Evolutionary conservation across 2,329 filamentous ascomycete species (phyloP).

Genomic region (Xylariaceae sp.): DNA sequence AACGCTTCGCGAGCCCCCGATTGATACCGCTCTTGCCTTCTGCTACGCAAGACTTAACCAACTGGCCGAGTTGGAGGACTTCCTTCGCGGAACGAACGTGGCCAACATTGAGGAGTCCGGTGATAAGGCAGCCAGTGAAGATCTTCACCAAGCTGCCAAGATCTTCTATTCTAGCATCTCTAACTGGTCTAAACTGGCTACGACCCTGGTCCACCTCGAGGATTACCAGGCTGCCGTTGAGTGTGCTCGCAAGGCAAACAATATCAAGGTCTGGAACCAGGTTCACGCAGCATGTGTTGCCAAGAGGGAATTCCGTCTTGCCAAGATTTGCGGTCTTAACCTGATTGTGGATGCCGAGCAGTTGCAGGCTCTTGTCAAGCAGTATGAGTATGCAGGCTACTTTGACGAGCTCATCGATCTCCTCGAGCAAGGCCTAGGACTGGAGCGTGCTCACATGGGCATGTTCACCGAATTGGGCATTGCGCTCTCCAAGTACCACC

Average conservation of each 20-base stretch:
- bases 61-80: conserved; percentile 90
- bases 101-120: conserved; percentile 94
- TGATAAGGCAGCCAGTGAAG: conserved; percentile 96
- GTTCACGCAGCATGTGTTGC: conserved; percentile 93
- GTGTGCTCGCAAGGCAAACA: conserved; percentile 97
- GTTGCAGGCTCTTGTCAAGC: conserved; percentile 83
- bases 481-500: conserved; percentile 88
- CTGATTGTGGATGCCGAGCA: conserved; percentile 97
- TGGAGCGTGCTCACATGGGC: conserved; percentile 91
- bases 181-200: conserved; percentile 98
- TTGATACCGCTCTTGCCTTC: conserved; percentile 92
- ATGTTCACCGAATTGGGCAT: conserved; percentile 95
- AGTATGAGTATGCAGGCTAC: conserved; percentile 95
- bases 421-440: conserved; percentile 87
- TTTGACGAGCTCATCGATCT: conserved; percentile 96
- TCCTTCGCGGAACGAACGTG: conserved; percentile 87
- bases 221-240: conserved; percentile 98
- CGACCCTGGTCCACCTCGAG: conserved; percentile 90
- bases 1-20: conserved; percentile 85
- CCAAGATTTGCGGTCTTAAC: conserved; percentile 97
- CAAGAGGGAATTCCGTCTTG: conserved; percentile 98
- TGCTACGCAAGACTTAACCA: conserved; percentile 89
- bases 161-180: conserved; percentile 98
- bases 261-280: conserved; percentile 98
- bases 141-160: conserved; percentile 92